Conservation (phyloP, 1,284 basidiomycete genomes). For the Irpex rosettiformis region DNA sequence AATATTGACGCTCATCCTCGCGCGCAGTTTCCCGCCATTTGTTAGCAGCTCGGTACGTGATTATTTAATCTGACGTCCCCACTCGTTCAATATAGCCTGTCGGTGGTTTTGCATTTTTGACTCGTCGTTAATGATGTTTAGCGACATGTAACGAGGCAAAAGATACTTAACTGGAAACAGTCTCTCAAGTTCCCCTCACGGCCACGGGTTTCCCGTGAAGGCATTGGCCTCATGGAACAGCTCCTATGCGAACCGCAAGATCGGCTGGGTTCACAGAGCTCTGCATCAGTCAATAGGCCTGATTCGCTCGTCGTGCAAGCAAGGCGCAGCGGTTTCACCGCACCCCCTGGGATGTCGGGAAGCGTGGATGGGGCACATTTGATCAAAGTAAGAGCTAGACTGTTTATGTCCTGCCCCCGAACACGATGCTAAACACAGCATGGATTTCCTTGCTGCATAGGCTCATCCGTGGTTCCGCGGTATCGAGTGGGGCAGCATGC, state of each 20-base stretch:
- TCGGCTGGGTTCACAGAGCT: conserved; percentile 76
- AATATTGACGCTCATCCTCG: conserved; percentile 16
- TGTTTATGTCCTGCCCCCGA: conserved; percentile 6
- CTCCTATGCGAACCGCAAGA: conserved; percentile 94
- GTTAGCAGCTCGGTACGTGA: conserved; percentile 85
- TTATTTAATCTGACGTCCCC: too few species aligned
- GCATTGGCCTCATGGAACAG: conserved; percentile 81
- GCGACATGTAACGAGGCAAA: conserved; percentile 88
- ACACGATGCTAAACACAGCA: conserved; percentile 21
- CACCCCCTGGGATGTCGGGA: conserved; percentile 40
- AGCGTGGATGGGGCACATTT: conserved; percentile 81
- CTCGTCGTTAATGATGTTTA: conserved; percentile 28
- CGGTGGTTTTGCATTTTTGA: too few species aligned
- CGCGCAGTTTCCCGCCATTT: conserved; percentile 83
- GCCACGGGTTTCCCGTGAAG: conserved; percentile 83
- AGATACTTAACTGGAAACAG: conserved; percentile 91
- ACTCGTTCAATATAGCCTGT: too few species aligned
- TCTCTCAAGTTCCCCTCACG: conserved; percentile 84
- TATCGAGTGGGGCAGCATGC: conserved; percentile 83
- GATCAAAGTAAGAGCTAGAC: conserved; percentile 64
- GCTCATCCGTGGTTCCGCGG: conserved; percentile 85
- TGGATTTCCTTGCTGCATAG: conserved; percentile 34
- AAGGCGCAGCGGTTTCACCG: conserved; percentile 71
- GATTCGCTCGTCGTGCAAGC: conserved; percentile 75
- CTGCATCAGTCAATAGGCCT: conserved; percentile 66